Evolutionary conservation across 345 rosid genomes (phyloP), one percentile per base, ranked within the genome.

Genomic region (Lepidium sativum): DNA sequence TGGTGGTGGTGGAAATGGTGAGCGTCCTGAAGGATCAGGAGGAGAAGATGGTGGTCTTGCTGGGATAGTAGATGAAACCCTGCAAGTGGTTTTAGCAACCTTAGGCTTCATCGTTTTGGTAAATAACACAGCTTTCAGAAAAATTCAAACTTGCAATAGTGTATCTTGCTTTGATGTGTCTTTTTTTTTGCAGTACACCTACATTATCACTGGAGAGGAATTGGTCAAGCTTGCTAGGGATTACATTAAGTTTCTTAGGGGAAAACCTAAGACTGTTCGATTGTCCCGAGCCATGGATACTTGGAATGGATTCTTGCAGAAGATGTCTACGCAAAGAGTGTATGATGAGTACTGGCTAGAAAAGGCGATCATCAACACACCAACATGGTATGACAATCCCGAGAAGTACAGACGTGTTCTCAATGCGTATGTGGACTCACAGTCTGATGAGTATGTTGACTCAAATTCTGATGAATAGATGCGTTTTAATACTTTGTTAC

Each of bases 121-220:
- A 80, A 52, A 23, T 31, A 2, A 60, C 65, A 29, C 2, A 23
- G 23, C 16, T 40, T 45, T 54, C 41, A 9, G 3, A 12, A 47
- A 11, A 9, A 2, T 5, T 27, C 2, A 0, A 42, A 42, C 56
- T 60, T 65, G 10, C 27, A 17, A 3, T 48, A 40, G 53, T 0
- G 18, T 59, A 25, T 54, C 20, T 32, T 54, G 27, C 21, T 11
- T 48, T 35, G 23, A 50, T 13, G 3, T 14, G 8, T 23, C 18
- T 32, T 3, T 35, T 51, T 23, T 27, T 17, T 42, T 49, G 82
- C 83, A 92, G 96, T 92, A 92, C 49, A 51, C 75, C 17, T 82
- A 82, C 72, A 84, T 86, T 60, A 75, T 92, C 25, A 63, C 44
- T 39, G 98, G 96, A 4, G 85, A 80, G 80, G 98, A 89, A 78